phyloP scores from a whole-genome alignment of 2,329 filamentous ascomycete genomes.

The Fusarium buxicola region DNA sequence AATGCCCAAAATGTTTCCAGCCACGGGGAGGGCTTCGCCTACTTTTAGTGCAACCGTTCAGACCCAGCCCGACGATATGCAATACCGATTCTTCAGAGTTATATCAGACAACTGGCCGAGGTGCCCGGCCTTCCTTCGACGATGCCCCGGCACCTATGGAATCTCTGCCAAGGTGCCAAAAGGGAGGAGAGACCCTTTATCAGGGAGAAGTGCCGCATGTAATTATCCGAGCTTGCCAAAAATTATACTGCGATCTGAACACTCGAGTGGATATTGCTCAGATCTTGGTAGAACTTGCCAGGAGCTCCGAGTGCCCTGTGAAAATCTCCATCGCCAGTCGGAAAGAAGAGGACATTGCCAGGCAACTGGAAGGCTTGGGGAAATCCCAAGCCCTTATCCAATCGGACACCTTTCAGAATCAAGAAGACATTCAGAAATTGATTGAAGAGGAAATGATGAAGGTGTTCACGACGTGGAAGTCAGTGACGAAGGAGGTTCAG shows the following conservation, averaged over 20 bases:
- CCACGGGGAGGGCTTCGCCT: slow-evolving; percentile 10
- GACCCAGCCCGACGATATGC: not conserved
- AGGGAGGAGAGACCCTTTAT: not conserved
- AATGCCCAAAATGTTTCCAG: no score
- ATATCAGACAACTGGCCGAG: slow-evolving; percentile 3
- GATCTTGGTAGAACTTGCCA: not conserved
- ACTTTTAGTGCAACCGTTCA: slow-evolving; percentile 4
- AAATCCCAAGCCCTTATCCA: not conserved
- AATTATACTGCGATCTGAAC: slow-evolving; percentile 1
- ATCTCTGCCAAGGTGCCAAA: not conserved
- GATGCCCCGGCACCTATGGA: not conserved
- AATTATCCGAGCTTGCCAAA: not conserved
- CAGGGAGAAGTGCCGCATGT: not conserved
- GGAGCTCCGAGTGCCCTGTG: not conserved
- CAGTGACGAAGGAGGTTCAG: not conserved
- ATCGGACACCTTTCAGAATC: slow-evolving; percentile 1
- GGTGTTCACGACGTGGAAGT: not conserved
- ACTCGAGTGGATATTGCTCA: not conserved
- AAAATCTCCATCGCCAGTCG: slow-evolving; percentile 8
- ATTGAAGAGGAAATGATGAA: not conserved
- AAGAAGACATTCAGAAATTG: slow-evolving; percentile 2
- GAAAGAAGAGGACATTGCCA: not conserved
- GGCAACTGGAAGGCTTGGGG: not conserved
- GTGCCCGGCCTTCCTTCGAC: not conserved
- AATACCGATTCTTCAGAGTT: not conserved